These are phyloP conservation scores for Striga asiatica DNA, from an alignment of 257 asterid species.

Conservation along the genomic window DNA sequence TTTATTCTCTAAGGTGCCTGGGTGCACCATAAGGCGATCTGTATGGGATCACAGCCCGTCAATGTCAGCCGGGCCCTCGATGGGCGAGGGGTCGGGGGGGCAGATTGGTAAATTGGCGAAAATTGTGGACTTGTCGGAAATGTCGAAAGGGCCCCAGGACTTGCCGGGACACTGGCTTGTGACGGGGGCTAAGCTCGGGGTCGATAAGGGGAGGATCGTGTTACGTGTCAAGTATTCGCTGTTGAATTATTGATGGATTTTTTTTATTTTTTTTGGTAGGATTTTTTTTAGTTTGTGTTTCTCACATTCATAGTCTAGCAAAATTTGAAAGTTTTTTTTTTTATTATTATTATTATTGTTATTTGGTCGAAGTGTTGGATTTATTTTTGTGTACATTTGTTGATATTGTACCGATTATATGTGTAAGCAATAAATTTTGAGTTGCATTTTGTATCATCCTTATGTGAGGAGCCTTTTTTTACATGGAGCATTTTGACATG, in stretches of 20 bases:
- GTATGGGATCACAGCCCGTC: conserved; percentile 98
- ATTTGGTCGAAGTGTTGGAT: conserved; percentile 13
- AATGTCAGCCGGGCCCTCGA: conserved; percentile 57
- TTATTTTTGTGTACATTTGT: neutral
- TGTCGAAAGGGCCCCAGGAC: conserved; percentile 98
- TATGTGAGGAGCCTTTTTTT: too few relatives aligned
- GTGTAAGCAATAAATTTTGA: too few relatives aligned
- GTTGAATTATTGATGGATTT: conserved; percentile 64
- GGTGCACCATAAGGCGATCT: conserved; percentile 91
- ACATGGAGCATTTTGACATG: too few relatives aligned
- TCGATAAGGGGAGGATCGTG: conserved; percentile 79
- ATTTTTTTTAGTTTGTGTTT: too few relatives aligned
- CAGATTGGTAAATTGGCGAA: conserved; percentile 64
- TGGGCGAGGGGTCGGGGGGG: conserved; percentile 44
- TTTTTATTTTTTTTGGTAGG: conserved; percentile 12
- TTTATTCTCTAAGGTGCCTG: conserved; percentile 89
- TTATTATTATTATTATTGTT: too few relatives aligned
- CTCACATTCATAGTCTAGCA: too few relatives aligned
- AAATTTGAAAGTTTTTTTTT: conserved; percentile 10
- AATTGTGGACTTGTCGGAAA: conserved; percentile 85
- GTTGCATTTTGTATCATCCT: too few relatives aligned
- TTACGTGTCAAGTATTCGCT: conserved; percentile 81
- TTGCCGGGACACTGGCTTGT: conserved; percentile 96
- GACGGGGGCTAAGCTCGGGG: conserved; percentile 99
- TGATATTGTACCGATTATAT: too few relatives aligned